These are phyloP conservation scores for Monilinia aucupariae DNA, from an alignment of 2,329 filamentous ascomycete species.

Conservation along the genomic window DNA sequence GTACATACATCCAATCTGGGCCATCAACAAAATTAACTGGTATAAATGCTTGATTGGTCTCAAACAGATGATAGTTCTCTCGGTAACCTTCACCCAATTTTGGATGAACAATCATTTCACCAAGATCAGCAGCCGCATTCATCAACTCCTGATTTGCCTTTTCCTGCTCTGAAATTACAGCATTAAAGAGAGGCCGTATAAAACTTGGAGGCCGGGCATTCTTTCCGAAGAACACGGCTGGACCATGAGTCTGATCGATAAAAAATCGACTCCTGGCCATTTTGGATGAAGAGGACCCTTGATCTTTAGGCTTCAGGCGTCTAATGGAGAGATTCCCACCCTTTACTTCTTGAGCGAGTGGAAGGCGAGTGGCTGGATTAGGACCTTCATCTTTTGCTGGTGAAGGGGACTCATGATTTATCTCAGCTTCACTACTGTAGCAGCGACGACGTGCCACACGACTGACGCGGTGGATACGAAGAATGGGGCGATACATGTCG, in stretches of 20 bases:
- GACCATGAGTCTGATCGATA: background rate
- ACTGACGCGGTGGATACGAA: background rate
- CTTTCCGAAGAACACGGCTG: background rate
- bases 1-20: background rate
- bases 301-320: background rate
- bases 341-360: background rate
- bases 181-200: background rate
- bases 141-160: constrained; percentile 4
- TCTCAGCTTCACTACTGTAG: constrained; percentile 1
- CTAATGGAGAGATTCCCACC: background rate
- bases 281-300: background rate
- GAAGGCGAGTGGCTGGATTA: background rate
- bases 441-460: constrained; percentile 3
- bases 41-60: background rate
- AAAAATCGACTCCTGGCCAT: background rate
- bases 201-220: background rate
- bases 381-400: background rate
- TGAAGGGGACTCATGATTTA: background rate
- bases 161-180: background rate
- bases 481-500: constrained; percentile 4
- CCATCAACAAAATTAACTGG: constrained; percentile 1
- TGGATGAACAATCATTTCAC: constrained; percentile 3
- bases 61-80: background rate
- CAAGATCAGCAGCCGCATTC: background rate
- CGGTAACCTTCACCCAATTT: constrained; percentile 8